phyloP scores from a whole-genome alignment of 305 asterid species.

The Fraxinus velutina region DNA sequence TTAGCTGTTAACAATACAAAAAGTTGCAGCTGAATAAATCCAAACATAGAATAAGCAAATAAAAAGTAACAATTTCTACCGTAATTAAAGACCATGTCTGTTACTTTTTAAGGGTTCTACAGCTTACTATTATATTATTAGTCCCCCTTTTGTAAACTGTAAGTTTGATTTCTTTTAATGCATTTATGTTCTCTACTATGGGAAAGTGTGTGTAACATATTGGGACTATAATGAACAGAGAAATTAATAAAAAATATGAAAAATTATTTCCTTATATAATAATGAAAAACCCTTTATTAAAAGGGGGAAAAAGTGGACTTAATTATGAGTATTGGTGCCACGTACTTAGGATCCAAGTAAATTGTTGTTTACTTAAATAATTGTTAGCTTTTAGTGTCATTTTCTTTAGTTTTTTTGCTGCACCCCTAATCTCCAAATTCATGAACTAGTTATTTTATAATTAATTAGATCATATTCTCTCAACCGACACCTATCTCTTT shows the following conservation, averaged over 20 bases:
- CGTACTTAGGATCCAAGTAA: constrained; percentile 5
- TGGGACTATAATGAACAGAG: not conserved
- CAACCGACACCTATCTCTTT: constrained; percentile 23
- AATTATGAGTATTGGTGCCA: constrained; percentile 13
- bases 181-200: constrained; percentile 11
- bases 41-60: not conserved
- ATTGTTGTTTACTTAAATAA: not conserved
- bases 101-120: not conserved
- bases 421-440: constrained; percentile 14
- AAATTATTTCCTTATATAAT: not conserved
- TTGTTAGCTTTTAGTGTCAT: constrained; percentile 9
- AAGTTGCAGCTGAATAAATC: not conserved
- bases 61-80: not conserved
- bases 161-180: constrained; percentile 15
- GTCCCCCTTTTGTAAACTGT: constrained; percentile 29
- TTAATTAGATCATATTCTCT: constrained; percentile 13
- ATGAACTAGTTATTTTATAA: constrained; percentile 25
- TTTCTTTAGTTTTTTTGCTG: not conserved
- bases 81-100: not conserved
- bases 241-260: not conserved
- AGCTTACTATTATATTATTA: not conserved
- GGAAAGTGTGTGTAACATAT: constrained; percentile 20
- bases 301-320: not conserved
- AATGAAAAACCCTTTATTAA: not conserved
- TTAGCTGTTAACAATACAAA: not conserved